Evolutionary conservation across 331 rosid species (phyloP).

Genomic region (Dryas integrifolia): DNA sequence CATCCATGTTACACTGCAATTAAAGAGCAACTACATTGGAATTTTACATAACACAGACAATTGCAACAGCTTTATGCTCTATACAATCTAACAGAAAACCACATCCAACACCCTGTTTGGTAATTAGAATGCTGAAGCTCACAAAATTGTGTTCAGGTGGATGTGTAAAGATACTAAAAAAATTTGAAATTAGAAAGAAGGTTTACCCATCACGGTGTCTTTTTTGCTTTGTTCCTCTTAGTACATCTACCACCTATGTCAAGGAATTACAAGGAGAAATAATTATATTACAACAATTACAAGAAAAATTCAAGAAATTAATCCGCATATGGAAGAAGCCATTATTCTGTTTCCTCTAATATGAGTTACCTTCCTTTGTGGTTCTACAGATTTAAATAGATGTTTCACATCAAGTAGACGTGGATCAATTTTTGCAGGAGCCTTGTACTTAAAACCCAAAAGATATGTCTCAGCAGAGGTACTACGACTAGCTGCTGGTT

Average conservation of each 20-base stretch:
- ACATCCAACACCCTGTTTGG: not conserved
- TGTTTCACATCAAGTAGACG: constrained; percentile 58
- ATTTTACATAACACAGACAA: not conserved
- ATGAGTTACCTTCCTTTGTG: constrained; percentile 59
- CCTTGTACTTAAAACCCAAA: constrained; percentile 60
- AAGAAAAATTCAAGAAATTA: not conserved
- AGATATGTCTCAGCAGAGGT: constrained; percentile 59
- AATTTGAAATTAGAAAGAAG: not conserved
- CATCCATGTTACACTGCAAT: not conserved
- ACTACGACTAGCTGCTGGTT: constrained; percentile 65
- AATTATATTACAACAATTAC: not conserved
- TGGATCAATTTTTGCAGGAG: constrained; percentile 87
- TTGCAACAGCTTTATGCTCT: not conserved
- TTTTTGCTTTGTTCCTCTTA: constrained; percentile 77
- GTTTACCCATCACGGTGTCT: constrained; percentile 90
- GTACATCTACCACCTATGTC: constrained; percentile 85
- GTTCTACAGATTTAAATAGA: constrained; percentile 68
- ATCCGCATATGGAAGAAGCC: not conserved
- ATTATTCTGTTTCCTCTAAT: not conserved
- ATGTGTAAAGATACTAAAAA: not conserved
- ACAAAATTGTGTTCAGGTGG: not conserved
- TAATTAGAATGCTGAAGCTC: not conserved
- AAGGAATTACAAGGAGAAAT: constrained; percentile 8
- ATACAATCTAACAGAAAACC: not conserved
- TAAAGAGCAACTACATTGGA: not conserved